These are phyloP conservation scores for Ceratonia siliqua DNA, from an alignment of 306 rosid genomes.

Conservation along the genomic window DNA sequence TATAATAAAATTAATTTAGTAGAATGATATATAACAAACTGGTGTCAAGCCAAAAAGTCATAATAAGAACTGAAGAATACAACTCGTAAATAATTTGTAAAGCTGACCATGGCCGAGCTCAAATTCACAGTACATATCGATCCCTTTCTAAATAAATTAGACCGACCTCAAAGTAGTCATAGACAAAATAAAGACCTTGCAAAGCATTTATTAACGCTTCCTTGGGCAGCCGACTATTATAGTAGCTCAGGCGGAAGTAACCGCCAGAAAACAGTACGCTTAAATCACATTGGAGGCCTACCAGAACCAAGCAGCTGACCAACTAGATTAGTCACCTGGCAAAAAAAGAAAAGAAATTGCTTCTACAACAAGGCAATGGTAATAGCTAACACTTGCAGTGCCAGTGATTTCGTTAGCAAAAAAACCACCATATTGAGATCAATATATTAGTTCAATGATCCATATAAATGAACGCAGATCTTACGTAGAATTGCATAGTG, in stretches of 20 bases:
- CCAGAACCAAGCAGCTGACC: conserved; percentile 86
- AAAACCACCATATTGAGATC: background rate
- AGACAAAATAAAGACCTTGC: conserved; percentile 23
- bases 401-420: background rate
- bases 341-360: background rate
- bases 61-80: conserved; percentile 1
- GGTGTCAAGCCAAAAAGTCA: background rate
- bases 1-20: background rate
- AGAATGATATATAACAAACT: background rate
- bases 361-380: background rate
- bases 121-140: conserved; percentile 17
- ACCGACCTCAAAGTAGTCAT: conserved; percentile 24
- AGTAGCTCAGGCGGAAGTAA: conserved; percentile 5
- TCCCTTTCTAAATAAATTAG: conserved; percentile 20
- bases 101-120: conserved; percentile 1
- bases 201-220: conserved; percentile 28
- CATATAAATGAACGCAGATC: background rate
- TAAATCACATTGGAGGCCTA: conserved; percentile 59
- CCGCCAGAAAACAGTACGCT: background rate
- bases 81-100: conserved; percentile 14
- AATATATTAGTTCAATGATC: background rate
- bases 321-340: conserved; percentile 75
- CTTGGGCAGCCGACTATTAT: conserved; percentile 21
- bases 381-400: background rate
- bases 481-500: background rate